phyloP scores from a whole-genome alignment of 305 asterid genomes.

The Caryopteris hybrid region DNA sequence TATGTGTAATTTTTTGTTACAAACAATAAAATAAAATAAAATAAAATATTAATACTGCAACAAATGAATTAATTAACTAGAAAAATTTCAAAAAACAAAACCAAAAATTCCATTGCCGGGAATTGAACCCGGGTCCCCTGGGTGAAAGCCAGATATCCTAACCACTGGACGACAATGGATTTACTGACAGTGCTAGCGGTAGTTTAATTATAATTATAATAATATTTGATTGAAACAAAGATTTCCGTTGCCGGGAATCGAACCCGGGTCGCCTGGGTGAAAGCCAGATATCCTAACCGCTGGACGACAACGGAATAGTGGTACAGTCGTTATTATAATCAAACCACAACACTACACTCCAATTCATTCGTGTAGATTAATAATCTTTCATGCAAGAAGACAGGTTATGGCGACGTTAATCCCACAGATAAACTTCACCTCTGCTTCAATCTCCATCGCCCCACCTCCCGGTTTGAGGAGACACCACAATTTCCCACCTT shows the following conservation, averaged over 20 bases:
- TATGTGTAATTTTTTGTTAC: too few species aligned
- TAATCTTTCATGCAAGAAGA: slow-evolving; percentile 2
- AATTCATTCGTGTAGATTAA: too few species aligned
- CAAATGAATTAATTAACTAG: too few species aligned
- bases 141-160: slow-evolving; percentile 99
- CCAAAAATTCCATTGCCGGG: slow-evolving; percentile 91
- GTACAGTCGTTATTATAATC: too few species aligned
- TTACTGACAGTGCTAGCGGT: too few species aligned
- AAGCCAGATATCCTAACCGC: slow-evolving; percentile 99
- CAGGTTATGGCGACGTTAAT: slow-evolving; percentile 21
- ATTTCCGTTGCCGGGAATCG: slow-evolving; percentile 82
- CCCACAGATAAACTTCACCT: slow-evolving; percentile 24
- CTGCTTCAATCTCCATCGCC: slow-evolving; percentile 20
- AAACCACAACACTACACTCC: too few species aligned
- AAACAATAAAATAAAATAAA: too few species aligned
- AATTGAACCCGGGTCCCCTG: slow-evolving; percentile 98
- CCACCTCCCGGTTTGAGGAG: slow-evolving; percentile 18
- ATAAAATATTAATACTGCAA: too few species aligned
- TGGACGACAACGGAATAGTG: slow-evolving; percentile 69
- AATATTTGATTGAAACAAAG: too few species aligned
- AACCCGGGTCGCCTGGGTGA: slow-evolving; percentile 99
- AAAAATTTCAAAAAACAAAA: too few species aligned
- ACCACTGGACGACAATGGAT: slow-evolving; percentile 83
- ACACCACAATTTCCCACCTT: slow-evolving; percentile 11
- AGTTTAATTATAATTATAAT: not conserved